Percentiles rank a stretch among this genome's conserved stretches.
Evolutionary conservation across 2,329 filamentous ascomycete genomes (phyloP).

Genomic region (Chaetomiaceae sp.): DNA sequence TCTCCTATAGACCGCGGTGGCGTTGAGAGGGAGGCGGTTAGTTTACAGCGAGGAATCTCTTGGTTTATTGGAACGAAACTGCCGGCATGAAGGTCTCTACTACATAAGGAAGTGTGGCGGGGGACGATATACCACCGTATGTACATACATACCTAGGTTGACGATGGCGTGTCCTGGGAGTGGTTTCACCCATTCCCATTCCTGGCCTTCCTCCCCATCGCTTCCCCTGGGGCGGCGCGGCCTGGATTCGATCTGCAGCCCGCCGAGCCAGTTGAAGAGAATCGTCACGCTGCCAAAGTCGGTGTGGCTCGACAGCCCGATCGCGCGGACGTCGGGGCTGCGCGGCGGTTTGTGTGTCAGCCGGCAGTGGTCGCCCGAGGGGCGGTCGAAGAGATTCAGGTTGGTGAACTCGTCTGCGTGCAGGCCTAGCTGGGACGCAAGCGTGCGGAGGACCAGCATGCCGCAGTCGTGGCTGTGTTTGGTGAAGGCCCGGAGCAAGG

Average conservation of each 20-base stretch:
- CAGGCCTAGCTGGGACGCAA: conserved; percentile 30
- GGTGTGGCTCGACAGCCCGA: conserved; percentile 25
- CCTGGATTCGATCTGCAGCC: conserved; percentile 35
- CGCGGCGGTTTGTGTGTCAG: conserved; percentile 32
- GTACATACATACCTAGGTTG: conserved; percentile 34
- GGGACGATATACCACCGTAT: too few relatives aligned
- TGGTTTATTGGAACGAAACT: too few relatives aligned
- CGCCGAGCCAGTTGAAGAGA: conserved; percentile 39
- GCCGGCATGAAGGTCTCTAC: too few relatives aligned
- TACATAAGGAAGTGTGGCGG: too few relatives aligned
- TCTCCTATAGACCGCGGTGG: conserved; percentile 25
- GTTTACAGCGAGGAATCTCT: too few relatives aligned
- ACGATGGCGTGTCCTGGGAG: conserved; percentile 35
- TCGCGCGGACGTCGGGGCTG: conserved; percentile 16
- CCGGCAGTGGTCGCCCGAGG: conserved; percentile 32
- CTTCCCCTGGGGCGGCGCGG: not conserved
- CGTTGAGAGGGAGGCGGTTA: not conserved
- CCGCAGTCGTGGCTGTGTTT: conserved; percentile 29
- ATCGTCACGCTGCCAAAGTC: conserved; percentile 39
- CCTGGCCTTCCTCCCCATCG: not conserved
- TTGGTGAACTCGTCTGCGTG: conserved; percentile 25
- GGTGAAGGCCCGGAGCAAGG: conserved; percentile 29
- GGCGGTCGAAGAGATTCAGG: conserved; percentile 30
- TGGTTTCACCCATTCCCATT: conserved; percentile 37
- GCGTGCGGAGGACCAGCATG: conserved; percentile 28